Evolutionary conservation across 2,329 filamentous ascomycete species (phyloP).

Genomic region (Pseudogymnoascus sp.): DNA sequence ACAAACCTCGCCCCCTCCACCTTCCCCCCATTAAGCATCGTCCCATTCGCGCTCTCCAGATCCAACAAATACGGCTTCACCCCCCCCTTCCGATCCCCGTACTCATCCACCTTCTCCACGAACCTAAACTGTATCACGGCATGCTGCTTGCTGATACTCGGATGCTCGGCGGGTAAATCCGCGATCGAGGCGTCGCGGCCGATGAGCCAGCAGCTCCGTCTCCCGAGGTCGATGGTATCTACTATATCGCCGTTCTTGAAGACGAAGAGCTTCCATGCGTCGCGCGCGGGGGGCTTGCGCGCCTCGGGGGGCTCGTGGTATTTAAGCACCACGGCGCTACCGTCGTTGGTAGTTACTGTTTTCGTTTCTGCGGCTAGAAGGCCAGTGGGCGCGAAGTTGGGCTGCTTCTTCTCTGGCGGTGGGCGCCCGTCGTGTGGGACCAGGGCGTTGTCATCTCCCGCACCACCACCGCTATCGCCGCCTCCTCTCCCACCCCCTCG

Average conservation of each 20-base stretch:
- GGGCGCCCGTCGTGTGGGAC: constrained; percentile 32
- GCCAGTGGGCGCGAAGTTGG: constrained; percentile 77
- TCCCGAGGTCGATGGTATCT: constrained; percentile 70
- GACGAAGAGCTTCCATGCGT: constrained; percentile 83
- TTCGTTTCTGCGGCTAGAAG: constrained; percentile 84
- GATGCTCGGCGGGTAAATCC: constrained; percentile 79
- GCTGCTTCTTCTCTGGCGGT: constrained; percentile 68
- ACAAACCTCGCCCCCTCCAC: constrained; percentile 73
- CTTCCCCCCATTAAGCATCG: constrained; percentile 67
- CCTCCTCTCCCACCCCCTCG: constrained; percentile 26
- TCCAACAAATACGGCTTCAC: constrained; percentile 89
- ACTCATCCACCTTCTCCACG: constrained; percentile 76
- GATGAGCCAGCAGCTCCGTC: constrained; percentile 82
- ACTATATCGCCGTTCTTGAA: constrained; percentile 80
- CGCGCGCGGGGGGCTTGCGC: constrained; percentile 71
- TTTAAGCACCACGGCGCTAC: constrained; percentile 74
- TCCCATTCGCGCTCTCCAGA: constrained; percentile 88
- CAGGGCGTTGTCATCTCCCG: constrained; percentile 12
- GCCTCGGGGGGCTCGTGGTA: constrained; percentile 95
- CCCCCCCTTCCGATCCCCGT: constrained; percentile 70
- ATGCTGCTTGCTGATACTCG: constrained; percentile 91
- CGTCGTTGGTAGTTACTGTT: constrained; percentile 60
- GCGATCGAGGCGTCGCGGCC: constrained; percentile 75
- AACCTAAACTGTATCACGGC: constrained; percentile 90
- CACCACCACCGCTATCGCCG: constrained; percentile 1